Evolutionary conservation across 2,329 filamentous ascomycete species (phyloP).

Genomic region (Cladosporium sp.): DNA sequence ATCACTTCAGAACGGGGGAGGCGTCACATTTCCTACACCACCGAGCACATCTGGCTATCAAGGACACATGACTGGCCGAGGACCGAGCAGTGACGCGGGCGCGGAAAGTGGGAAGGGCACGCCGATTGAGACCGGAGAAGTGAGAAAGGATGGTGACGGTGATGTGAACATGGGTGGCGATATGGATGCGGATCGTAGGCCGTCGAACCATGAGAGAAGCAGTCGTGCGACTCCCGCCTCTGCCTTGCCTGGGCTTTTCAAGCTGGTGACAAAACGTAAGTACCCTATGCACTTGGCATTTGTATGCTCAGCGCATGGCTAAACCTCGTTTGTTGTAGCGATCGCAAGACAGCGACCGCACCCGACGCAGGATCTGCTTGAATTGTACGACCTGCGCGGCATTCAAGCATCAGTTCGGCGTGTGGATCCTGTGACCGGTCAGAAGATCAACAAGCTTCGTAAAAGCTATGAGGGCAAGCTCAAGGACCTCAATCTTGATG

Average conservation of each 20-base stretch:
- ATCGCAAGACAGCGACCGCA: conserved; percentile 49
- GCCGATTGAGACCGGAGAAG: conserved; percentile 22
- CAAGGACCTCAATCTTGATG: conserved; percentile 45
- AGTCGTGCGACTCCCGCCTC: conserved; percentile 7
- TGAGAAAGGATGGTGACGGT: conserved; percentile 36
- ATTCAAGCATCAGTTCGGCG: conserved; percentile 57
- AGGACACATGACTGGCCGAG: conserved; percentile 23
- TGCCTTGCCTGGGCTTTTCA: conserved; percentile 21
- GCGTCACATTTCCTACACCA: conserved; percentile 36
- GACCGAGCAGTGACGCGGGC: conserved; percentile 21
- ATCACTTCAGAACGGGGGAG: conserved; percentile 16
- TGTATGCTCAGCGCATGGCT: conserved; percentile 30
- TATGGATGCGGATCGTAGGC: conserved; percentile 36
- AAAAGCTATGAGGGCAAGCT: conserved; percentile 54
- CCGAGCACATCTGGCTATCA: conserved; percentile 36
- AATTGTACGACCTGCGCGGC: conserved; percentile 53
- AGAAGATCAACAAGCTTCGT: conserved; percentile 61
- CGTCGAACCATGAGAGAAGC: conserved; percentile 44
- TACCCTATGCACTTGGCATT: conserved; percentile 20
- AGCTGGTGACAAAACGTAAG: conserved; percentile 29
- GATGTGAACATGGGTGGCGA: conserved; percentile 36
- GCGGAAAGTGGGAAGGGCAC: conserved; percentile 25
- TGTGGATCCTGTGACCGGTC: conserved; percentile 57
- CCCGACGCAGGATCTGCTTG: conserved; percentile 55
- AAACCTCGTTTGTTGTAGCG: conserved; percentile 36